Evolutionary conservation across 805 yeast genomes (phyloP), one percentile per base, ranked within the genome.

Genomic region (Ogataea kodamae): DNA sequence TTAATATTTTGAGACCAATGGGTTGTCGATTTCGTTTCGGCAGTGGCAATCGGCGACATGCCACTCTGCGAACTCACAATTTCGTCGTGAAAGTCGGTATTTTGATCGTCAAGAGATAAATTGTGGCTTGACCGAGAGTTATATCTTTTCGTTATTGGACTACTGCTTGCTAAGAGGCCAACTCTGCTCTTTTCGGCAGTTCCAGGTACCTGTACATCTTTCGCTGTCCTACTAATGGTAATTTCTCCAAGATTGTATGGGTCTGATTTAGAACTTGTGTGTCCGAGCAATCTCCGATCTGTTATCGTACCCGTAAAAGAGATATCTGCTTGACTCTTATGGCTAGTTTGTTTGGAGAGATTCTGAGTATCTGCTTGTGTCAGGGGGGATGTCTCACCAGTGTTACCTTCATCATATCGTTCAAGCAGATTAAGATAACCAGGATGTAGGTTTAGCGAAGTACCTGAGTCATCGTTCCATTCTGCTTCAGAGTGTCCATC

Each of bases 311-410:
- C 17, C 2, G 26, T 18, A n/a, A 30, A 27, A n/a, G 24, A 26
- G 12, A 29, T 22, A 10, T 34, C 48, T n/a, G n/a, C n/a, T n/a
- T n/a, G n/a, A n/a, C n/a, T n/a, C 19, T 30, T 35, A 13, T 45
- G 39, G 16, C 39, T 17, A 12, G 43, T 18, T n/a, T 35, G 22
- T n/a, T 35, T 21, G 35, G 48, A 49, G 11, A 39, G 47, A 22
- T 49, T 46, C 25, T 45, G 46, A 25, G 50, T 42, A 26, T 52
- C 54, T 8, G 33, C 46, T 28, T 50, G 54, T 3, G 55, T 50
- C 3, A 30, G 35, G 3, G 23, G 34, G 5, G 46, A 35, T 5
- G 46, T 42, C 16, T 40, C 30, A n/a, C 28, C 33, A 4, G 40
- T 46, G 3, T 24, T 26, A 12, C 26, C 32, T 8, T 28, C 25